Evolutionary conservation across 2,329 filamentous ascomycete species (phyloP).

Genomic region (Exophiala spinifera): DNA sequence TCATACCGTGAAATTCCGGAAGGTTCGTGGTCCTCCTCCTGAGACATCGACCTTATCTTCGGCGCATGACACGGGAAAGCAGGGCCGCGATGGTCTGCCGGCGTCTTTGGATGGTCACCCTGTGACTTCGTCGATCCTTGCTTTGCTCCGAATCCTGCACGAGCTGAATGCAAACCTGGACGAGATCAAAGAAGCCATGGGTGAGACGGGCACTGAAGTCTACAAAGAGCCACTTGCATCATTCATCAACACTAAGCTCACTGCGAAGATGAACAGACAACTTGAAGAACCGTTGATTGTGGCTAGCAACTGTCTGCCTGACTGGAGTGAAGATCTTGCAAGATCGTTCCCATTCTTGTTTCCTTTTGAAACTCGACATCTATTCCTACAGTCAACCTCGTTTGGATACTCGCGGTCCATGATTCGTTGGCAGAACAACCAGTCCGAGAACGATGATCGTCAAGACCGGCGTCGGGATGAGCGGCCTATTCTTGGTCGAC

Average conservation of each 20-base stretch:
- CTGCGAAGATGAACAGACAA: conserved; percentile 94
- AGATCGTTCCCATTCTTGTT: conserved; percentile 95
- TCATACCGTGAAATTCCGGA: conserved; percentile 88
- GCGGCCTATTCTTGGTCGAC: conserved; percentile 80
- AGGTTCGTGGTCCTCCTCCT: conserved; percentile 77
- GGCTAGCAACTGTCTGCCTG: conserved; percentile 91
- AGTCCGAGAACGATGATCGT: conserved; percentile 74
- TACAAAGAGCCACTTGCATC: conserved; percentile 80
- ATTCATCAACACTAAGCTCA: conserved; percentile 98
- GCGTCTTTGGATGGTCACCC: conserved; percentile 78
- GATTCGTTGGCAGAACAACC: conserved; percentile 93
- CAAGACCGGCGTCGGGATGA: conserved; percentile 82
- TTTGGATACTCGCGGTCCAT: conserved; percentile 98
- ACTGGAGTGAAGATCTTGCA: conserved; percentile 92
- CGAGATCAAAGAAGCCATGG: conserved; percentile 71
- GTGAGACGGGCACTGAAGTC: conserved; percentile 58
- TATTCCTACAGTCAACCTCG: conserved; percentile 96
- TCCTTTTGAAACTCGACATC: conserved; percentile 92
- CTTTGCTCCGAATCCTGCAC: conserved; percentile 83
- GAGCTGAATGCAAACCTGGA: conserved; percentile 90
- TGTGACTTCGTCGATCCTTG: conserved; percentile 80
- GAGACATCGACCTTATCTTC: conserved; percentile 61
- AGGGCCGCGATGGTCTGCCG: conserved; percentile 57
- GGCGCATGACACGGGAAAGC: conserved; percentile 31
- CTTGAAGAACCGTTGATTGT: conserved; percentile 95